Base-by-base conservation (phyloP, 2,329 filamentous ascomycete species). In the Fusarium secorum region DNA sequence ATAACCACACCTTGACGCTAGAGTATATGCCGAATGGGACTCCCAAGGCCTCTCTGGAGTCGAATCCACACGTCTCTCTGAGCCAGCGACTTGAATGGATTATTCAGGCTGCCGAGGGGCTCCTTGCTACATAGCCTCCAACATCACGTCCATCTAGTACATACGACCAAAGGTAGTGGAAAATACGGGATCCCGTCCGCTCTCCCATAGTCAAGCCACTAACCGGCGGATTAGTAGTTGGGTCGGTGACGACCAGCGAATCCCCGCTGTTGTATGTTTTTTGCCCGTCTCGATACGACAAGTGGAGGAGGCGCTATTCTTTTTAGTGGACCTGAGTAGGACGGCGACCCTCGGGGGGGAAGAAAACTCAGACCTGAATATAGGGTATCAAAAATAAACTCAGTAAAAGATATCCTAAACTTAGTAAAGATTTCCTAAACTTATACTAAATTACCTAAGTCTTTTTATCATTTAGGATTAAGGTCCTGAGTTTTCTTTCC, bases 261-360 rank as follows among this genome's bases (percentile, higher is more conserved):
- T 63, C 38, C 60, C 58, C 60, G 60, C 57, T 63, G 60, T 63
- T 63, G 45, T 63, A 63, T 63, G 60, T 63, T 26, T 55, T 63
- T 62, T 33, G 18, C 26, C 10, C 0, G 3, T 33, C 7, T 18
- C 0, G 7, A n/a, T 0, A 26, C 0, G 7, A n/a, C 1, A 26
- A 26, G 32, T 26, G 11, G 9, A 26, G 9, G 32, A 38, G 2
- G 7, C 7, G 7, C 14, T 17, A 15, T n/a, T 7, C 32, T 13
- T 52, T 28, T 52, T 28, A 9, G 48, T 38, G 32, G 32, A 10
- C 3, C 13, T 7, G 1, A n/a, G 48, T 11, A 14, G 22, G 22
- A 17, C 22, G 2, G 10, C 24, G n/a, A n/a, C n/a, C n/a, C n/a
- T n/a, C n/a, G n/a, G n/a, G n/a, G n/a, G n/a, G n/a, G n/a, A n/a